A percentile compares a stretch with the other conserved stretches of the same genome.
phyloP scores from a whole-genome alignment of 305 asterid species.

The Fraxinus latifolia region DNA sequence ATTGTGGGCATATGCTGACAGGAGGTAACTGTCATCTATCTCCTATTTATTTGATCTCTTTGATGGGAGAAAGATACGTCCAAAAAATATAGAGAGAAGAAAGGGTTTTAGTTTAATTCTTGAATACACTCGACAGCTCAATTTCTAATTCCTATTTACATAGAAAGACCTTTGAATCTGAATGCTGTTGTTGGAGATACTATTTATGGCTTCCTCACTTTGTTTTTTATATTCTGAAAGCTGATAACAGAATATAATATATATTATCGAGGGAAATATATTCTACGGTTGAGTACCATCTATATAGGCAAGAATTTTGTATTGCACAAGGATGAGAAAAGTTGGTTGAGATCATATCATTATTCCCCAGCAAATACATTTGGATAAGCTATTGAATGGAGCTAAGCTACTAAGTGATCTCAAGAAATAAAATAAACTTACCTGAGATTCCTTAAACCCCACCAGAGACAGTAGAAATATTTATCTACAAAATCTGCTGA shows the following conservation, averaged over 20 bases:
- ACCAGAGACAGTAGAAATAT: conserved; percentile 82
- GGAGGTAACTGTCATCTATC: background rate
- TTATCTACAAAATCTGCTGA: conserved; percentile 46
- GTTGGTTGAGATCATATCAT: background rate
- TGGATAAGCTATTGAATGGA: background rate
- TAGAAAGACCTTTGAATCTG: background rate
- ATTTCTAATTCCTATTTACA: background rate
- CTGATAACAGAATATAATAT: background rate
- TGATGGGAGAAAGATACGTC: background rate
- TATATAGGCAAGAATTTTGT: background rate
- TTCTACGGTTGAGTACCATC: background rate
- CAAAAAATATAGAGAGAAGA: background rate
- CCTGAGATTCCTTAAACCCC: conserved; percentile 75
- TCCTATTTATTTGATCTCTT: background rate
- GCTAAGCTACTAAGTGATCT: background rate
- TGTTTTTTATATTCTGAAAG: background rate
- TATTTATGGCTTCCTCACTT: background rate
- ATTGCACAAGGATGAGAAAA: background rate
- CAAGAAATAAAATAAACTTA: conserved; percentile 20
- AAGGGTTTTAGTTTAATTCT: background rate
- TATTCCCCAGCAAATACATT: background rate
- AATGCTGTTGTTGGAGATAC: background rate
- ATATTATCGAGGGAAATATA: background rate
- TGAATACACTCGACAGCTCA: background rate
- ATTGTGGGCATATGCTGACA: background rate